Evolutionary conservation across 163 green algal species (phyloP), one percentile per base, ranked within the genome.

Genomic region (Chloroidium sp.): DNA sequence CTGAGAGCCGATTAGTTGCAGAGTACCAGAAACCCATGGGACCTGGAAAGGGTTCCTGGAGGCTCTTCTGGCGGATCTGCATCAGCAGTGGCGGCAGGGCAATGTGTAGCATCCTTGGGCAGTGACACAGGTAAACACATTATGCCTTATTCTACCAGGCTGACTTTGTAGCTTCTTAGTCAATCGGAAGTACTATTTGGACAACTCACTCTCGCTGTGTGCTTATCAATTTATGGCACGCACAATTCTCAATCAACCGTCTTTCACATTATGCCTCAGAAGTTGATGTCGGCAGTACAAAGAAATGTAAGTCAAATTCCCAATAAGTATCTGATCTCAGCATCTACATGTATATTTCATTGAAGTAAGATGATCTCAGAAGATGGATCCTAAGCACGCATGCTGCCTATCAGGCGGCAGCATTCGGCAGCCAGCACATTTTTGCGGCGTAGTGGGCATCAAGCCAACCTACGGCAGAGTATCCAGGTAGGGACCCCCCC

Each of bases 401-500:
- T 36, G 36, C 36, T 36, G 36, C 36, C 36, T 36, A 36, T 36
- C 88, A 93, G 90, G 95, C 62, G 96, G 96, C 75, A 94, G 86
- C 87, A 97, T 99, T 14, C 87, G 97, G 3, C 94, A 98, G 86
- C 97, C 97, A 10, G 96, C 97, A 0, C 89, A 93, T 78, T 98
- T 98, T 82, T 99, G 95, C 81, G 97, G 97, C 1, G 89, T 98
- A 0, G 94, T 99, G 6, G 97, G 97, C 3, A 77, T 99, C 12
- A 99, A 99, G 87, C 97, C 97, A 2, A 98, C 91, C 0, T 99
- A 99, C 80, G 97, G 97, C 0, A 88, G 90, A 0, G 90, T 99
- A 4, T 97, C 91, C 0, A 89, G 97, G 4, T 36, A 36, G 36
- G 36, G 36, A 36, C 36, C 36, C 36, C 36, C 36, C 36, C 36